Conservation (phyloP, 768 basidiomycete genomes). For the Suillus variegatus region DNA sequence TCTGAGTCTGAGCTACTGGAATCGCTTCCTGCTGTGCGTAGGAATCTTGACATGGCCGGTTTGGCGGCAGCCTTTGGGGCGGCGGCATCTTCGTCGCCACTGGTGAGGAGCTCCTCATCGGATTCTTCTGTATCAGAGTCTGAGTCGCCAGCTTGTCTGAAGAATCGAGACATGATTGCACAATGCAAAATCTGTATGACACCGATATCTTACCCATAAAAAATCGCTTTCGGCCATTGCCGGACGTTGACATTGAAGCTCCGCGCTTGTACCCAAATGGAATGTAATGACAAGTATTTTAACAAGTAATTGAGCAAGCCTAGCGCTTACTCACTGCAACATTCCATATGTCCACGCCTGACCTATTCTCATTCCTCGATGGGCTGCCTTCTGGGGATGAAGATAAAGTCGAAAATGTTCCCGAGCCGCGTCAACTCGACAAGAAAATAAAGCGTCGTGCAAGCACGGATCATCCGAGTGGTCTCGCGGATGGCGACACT, state of each 20-base stretch:
- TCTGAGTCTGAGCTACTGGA: conserved; percentile 57
- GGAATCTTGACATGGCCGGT: conserved; percentile 70
- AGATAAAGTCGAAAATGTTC: conserved; percentile 21
- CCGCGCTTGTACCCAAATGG: neutral
- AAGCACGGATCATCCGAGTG: conserved; percentile 6
- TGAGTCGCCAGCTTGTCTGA: conserved; percentile 82
- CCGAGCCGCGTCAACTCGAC: conserved; percentile 11
- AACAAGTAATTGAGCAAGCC: neutral
- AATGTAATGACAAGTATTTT: no score
- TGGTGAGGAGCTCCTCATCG: conserved; percentile 74
- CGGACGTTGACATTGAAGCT: neutral
- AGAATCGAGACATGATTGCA: conserved; percentile 79
- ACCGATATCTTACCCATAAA: neutral
- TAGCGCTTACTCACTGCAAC: neutral
- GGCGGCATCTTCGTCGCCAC: conserved; percentile 64
- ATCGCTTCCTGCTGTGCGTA: conserved; percentile 63
- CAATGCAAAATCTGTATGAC: neutral
- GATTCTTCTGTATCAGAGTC: conserved; percentile 73
- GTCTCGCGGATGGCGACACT: conserved; percentile 9
- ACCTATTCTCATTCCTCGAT: conserved; percentile 34
- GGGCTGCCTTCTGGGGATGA: conserved; percentile 24
- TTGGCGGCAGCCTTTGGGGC: conserved; percentile 50
- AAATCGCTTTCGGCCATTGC: conserved; percentile 1
- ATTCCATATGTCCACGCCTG: conserved; percentile 15
- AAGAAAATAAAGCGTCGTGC: conserved; percentile 28